These are phyloP conservation scores for Scutellospora calospora DNA, from an alignment of 371 early-diverging fungal species.

Conservation along the genomic window DNA sequence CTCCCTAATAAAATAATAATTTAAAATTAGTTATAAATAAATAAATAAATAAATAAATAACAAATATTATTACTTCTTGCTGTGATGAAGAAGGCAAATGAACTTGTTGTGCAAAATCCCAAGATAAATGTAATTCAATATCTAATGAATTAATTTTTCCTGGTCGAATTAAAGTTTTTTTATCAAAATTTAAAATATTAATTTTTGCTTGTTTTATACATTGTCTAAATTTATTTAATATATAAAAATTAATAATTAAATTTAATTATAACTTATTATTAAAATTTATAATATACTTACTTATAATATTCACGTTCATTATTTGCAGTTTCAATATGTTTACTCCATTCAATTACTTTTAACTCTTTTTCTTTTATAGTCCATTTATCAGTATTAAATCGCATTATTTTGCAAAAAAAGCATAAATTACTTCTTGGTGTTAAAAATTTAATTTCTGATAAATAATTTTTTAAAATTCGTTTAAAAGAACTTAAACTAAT, in stretches of 20 bases:
- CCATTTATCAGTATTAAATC: not conserved
- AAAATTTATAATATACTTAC: not conserved
- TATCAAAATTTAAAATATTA: not conserved
- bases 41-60: too few species aligned
- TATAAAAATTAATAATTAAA: not conserved
- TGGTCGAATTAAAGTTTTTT: not conserved
- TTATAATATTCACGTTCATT: not conserved
- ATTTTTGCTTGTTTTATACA: not conserved
- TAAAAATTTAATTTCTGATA: not conserved
- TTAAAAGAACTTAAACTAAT: not conserved
- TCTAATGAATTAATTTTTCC: not conserved
- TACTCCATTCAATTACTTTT: not conserved
- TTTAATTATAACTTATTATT: not conserved
- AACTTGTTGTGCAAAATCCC: constrained; percentile 4
- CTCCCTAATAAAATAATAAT: not conserved
- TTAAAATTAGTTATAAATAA: not conserved
- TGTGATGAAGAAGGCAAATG: not conserved
- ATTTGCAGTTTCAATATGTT: not conserved
- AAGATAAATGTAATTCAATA: constrained; percentile 7
- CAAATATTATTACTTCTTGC: not conserved
- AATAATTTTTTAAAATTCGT: not conserved
- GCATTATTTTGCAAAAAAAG: not conserved
- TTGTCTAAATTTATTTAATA: not conserved
- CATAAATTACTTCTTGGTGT: not conserved
- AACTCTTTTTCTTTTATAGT: not conserved